A percentile compares a stretch with the other conserved stretches of the same genome.
Conservation (phyloP, 331 rosid species). For the Ulmus americana region DNA sequence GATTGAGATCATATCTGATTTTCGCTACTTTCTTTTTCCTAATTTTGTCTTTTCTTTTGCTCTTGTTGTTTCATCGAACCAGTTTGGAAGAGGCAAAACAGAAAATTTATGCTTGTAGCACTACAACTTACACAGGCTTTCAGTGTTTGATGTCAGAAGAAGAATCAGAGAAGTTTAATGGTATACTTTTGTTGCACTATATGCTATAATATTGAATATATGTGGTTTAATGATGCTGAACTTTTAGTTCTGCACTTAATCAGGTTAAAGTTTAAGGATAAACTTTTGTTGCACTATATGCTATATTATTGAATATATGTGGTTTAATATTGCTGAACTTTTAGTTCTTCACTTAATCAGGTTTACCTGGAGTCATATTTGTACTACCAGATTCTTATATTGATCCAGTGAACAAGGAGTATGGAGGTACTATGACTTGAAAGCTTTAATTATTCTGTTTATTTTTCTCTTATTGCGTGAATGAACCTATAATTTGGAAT, state of each 20-base stretch:
- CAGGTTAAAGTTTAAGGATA: conserved; percentile 26
- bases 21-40: too few relatives aligned
- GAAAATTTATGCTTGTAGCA: conserved; percentile 85
- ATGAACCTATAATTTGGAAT: neutral
- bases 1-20: neutral
- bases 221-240: neutral
- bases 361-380: conserved; percentile 61
- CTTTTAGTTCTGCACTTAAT: conserved; percentile 13
- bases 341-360: conserved; percentile 32
- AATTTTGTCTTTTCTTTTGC: neutral
- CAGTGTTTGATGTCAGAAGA: conserved; percentile 72
- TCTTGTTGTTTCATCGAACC: conserved; percentile 1
- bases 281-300: too few relatives aligned
- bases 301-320: neutral
- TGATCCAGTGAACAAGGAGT: conserved; percentile 73
- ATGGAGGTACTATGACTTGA: conserved; percentile 52
- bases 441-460: neutral
- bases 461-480: conserved; percentile 4
- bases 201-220: neutral
- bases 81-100: conserved; percentile 83
- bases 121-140: conserved; percentile 80
- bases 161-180: conserved; percentile 75
- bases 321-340: neutral
- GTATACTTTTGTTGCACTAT: conserved; percentile 29
- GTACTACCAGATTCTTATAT: conserved; percentile 84